Conservation (phyloP, 1,284 basidiomycete genomes). For the Anthracocystis panici-leucophaei region DNA sequence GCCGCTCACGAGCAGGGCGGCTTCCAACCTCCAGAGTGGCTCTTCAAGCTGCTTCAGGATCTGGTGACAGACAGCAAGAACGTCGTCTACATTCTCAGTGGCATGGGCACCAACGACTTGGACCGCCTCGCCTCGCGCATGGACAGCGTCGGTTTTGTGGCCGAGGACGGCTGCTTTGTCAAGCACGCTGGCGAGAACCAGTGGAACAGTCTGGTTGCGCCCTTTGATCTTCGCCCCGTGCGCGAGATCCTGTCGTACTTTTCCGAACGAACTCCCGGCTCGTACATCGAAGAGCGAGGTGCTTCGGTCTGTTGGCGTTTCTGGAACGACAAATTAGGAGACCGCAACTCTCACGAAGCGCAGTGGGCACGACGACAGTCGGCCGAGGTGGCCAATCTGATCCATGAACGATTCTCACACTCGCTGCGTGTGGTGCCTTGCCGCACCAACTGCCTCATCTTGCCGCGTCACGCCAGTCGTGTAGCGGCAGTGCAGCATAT, state of each 20-base stretch:
- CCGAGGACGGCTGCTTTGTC: slow-evolving; percentile 88
- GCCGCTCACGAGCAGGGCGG: slow-evolving; percentile 67
- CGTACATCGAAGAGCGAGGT: slow-evolving; percentile 85
- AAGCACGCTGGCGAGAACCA: slow-evolving; percentile 73
- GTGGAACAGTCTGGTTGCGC: slow-evolving; percentile 84
- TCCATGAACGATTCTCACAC: slow-evolving; percentile 72
- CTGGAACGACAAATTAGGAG: slow-evolving; percentile 74
- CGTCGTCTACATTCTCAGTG: slow-evolving; percentile 85
- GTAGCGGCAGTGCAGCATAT: slow-evolving; percentile 77
- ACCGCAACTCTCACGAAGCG: slow-evolving; percentile 74
- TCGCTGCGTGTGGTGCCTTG: slow-evolving; percentile 65
- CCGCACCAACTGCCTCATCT: slow-evolving; percentile 75
- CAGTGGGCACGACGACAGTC: slow-evolving; percentile 86
- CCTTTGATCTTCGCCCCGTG: slow-evolving; percentile 80
- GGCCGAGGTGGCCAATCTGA: slow-evolving; percentile 89
- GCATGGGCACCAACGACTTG: slow-evolving; percentile 77
- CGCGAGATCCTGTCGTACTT: slow-evolving; percentile 82
- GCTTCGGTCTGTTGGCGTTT: slow-evolving; percentile 86
- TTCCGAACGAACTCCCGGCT: slow-evolving; percentile 85
- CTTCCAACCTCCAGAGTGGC: slow-evolving; percentile 74
- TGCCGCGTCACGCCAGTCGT: slow-evolving; percentile 85
- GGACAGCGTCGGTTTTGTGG: slow-evolving; percentile 81
- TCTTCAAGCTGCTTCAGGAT: slow-evolving; percentile 75
- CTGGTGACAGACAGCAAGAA: slow-evolving; percentile 78
- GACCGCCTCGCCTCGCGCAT: slow-evolving; percentile 74